Base-by-base conservation (phyloP, 305 asterid genomes). In the Fraxinus velutina region DNA sequence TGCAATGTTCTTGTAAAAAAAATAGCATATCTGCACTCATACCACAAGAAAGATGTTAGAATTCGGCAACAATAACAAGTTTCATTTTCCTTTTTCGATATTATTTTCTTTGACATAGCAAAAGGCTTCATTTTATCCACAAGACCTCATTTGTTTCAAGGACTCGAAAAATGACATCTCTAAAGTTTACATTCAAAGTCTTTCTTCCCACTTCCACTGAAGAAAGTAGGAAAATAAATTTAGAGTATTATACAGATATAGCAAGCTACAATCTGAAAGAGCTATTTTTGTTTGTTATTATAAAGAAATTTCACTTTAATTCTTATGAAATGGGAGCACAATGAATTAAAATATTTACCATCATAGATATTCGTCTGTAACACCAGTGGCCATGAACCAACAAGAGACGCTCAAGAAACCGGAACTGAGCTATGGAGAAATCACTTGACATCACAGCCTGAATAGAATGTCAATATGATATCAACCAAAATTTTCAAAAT, bases 301-400 rank as follows among this genome's bases (percentile, higher is more conserved):
- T 6, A 22, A 62, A 66, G 39, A 64, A 64, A 13, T 68, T 68
- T 68, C 39, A 10, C n/a, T 6, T 39, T 68, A 29, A 68, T 68
- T 68, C 21, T 68, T 68, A 10, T 68, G 39, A 68, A 29, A 68
- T 68, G 39, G 10, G 21, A 68, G 75, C 13, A 29, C 5, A 13
- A 68, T 27, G 75, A 68, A 30, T 68, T 68, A 29, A 73, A 55
- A 30, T 57, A n/a, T 72, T 78, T 89, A 96, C 99, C 99, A 94
- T 94, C 97, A 94, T 81, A 9, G 98, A 87, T 90, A 96, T 92
- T 85, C 99, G 87, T 86, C 99, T 87, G 88, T 96, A 94, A 91
- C 98, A 96, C 99, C 99, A 96, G 89, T 96, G 99, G 64, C 99
- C 99, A 66, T 94, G 99, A 84, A 96, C 98, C 93, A 96, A 82